These are phyloP conservation scores for Penicillium expansum DNA, from an alignment of 2,329 filamentous ascomycete genomes.

Conservation along the genomic window DNA sequence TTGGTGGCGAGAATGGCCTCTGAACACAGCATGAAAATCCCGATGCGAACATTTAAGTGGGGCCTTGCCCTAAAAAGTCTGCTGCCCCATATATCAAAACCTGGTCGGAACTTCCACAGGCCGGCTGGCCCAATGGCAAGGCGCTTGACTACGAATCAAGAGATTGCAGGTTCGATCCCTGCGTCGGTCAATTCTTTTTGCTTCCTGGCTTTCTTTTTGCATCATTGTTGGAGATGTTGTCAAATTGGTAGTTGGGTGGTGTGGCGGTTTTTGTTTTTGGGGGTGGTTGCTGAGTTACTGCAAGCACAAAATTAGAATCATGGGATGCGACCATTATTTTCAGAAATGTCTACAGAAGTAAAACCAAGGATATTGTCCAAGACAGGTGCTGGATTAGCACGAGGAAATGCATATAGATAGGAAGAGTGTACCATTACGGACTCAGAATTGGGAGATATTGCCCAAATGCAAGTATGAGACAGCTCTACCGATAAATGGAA, in stretches of 20 bases:
- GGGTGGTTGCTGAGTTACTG: no score
- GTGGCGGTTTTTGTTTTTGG: neutral
- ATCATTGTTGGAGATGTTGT: neutral
- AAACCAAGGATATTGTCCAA: no score
- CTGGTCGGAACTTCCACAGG: conserved; percentile 1
- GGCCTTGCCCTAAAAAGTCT: neutral
- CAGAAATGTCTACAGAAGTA: neutral
- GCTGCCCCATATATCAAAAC: neutral
- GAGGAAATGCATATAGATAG: neutral
- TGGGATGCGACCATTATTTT: neutral
- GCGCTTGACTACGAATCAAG: conserved; percentile 54
- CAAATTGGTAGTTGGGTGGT: neutral
- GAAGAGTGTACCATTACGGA: neutral
- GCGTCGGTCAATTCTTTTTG: conserved; percentile 36
- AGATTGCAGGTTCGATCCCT: conserved; percentile 51
- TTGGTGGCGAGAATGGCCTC: neutral
- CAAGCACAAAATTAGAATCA: neutral
- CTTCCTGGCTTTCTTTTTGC: neutral
- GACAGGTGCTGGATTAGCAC: neutral
- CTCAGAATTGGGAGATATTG: neutral
- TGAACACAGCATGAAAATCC: neutral
- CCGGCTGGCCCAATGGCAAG: conserved; percentile 50
- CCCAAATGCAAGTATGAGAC: neutral
- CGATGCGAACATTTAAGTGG: neutral
- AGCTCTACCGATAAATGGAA: no score